A percentile compares a stretch with the other conserved stretches of the same genome.
Evolutionary conservation across 306 rosid genomes (phyloP).

Genomic region (Trifolium subterraneum): DNA sequence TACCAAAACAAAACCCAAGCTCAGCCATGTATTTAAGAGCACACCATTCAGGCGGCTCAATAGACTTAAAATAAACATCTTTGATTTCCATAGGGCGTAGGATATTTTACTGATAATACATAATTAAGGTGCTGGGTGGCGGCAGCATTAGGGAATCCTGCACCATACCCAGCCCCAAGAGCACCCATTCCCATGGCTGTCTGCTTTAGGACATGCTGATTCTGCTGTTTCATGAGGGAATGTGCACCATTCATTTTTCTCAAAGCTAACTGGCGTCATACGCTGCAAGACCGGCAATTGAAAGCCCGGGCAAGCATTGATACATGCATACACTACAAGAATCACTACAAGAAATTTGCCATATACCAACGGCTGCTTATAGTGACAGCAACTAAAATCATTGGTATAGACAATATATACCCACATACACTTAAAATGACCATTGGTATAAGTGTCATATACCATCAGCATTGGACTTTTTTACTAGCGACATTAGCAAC

Average conservation of each 20-base stretch:
- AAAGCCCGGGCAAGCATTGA: constrained; percentile 57
- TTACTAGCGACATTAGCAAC: no score
- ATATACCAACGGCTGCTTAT: no score
- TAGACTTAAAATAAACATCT: constrained; percentile 39
- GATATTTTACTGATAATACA: constrained; percentile 69
- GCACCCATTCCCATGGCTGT: constrained; percentile 87
- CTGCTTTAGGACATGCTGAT: constrained; percentile 75
- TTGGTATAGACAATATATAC: no score
- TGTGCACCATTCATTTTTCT: constrained; percentile 78
- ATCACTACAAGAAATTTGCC: no score
- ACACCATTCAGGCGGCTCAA: constrained; percentile 37
- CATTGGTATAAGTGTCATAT: no score
- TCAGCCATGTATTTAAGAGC: no score
- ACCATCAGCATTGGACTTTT: no score
- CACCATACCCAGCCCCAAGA: constrained; percentile 66
- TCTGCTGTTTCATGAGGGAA: constrained; percentile 80
- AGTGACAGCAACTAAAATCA: no score
- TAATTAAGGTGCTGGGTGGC: constrained; percentile 74
- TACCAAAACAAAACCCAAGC: no score
- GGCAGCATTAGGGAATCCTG: constrained; percentile 61
- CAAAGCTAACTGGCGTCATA: constrained; percentile 78
- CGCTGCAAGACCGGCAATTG: constrained; percentile 62
- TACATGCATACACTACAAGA: constrained; percentile 55
- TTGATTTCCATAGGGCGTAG: constrained; percentile 30
- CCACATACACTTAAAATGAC: no score